A percentile compares a stretch with the other conserved stretches of the same genome.
Conservation (phyloP, 495 filamentous ascomycete genomes). For the Acidomyces sp. region DNA sequence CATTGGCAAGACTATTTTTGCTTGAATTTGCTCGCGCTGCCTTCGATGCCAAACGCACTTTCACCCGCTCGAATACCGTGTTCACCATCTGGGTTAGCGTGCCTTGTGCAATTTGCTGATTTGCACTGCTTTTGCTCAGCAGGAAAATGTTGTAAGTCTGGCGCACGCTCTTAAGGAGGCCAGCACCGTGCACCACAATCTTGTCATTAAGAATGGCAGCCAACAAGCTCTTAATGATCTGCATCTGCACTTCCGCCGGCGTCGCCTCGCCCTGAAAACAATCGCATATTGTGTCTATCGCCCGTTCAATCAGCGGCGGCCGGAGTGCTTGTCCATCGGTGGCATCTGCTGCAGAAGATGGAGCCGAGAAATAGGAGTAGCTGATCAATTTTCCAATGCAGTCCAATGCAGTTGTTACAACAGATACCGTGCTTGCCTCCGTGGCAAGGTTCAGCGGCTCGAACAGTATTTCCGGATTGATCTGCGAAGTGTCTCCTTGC, state of each 20-base stretch:
- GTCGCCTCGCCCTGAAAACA: constrained; percentile 96
- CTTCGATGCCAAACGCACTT: constrained; percentile 73
- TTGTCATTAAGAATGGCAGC: constrained; percentile 96
- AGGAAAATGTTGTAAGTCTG: constrained; percentile 99
- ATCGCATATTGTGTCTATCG: constrained; percentile 98
- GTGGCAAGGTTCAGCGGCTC: constrained; percentile 80
- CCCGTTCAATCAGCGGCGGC: constrained; percentile 77
- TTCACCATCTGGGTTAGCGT: constrained; percentile 97
- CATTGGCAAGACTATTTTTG: constrained; percentile 26
- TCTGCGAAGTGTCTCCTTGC: constrained; percentile 50
- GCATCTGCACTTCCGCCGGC: constrained; percentile 76
- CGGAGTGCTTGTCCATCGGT: constrained; percentile 16
- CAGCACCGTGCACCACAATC: constrained; percentile 93
- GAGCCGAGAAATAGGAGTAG: constrained; percentile 87
- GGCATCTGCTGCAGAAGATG: constrained; percentile 27
- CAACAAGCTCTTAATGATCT: constrained; percentile 93
- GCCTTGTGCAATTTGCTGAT: constrained; percentile 93
- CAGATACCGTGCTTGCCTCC: constrained; percentile 63
- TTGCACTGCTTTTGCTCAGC: constrained; percentile 74
- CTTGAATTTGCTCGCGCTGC: constrained; percentile 49
- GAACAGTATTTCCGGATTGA: constrained; percentile 79
- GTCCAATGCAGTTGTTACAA: constrained; percentile 83
- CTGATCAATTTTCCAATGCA: constrained; percentile 98
- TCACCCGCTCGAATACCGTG: constrained; percentile 92
- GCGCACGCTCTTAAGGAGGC: constrained; percentile 91